Percentiles rank a stretch among this genome's conserved stretches.
Evolutionary conservation across 306 rosid genomes (phyloP).

Genomic region (Corylus heterophylla): DNA sequence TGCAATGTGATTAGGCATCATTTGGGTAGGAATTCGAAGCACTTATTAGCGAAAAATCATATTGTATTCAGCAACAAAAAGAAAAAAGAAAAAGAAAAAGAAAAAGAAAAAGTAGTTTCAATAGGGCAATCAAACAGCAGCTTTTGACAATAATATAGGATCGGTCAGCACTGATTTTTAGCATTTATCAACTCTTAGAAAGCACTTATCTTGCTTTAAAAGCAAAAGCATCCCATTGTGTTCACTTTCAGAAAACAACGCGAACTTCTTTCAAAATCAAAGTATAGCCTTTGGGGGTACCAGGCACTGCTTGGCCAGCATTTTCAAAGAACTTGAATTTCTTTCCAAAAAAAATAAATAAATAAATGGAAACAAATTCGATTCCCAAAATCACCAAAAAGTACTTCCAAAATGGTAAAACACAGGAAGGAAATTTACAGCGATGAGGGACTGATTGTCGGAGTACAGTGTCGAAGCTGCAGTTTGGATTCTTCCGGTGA

Average conservation of each 20-base stretch:
- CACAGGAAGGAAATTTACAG: slow-evolving; percentile 36
- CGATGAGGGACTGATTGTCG: slow-evolving; percentile 62
- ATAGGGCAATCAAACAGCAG: neutral
- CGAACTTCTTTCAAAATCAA: neutral
- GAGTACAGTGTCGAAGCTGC: slow-evolving; percentile 46
- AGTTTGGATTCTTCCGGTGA: slow-evolving; percentile 43
- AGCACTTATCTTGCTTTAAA: neutral
- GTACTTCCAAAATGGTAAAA: neutral
- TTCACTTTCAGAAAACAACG: neutral
- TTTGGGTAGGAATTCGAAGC: neutral
- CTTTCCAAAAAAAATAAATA: neutral
- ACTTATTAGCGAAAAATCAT: neutral
- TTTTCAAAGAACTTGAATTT: neutral
- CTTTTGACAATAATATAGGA: neutral
- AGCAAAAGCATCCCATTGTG: neutral
- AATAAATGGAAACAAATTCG: neutral
- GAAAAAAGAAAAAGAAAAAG: neutral
- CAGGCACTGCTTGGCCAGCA: neutral
- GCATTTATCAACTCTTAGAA: neutral
- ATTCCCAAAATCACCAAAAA: neutral
- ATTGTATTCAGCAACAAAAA: neutral
- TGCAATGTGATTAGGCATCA: neutral
- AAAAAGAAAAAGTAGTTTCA: neutral
- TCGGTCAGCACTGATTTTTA: neutral
- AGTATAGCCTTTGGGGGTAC: neutral